A percentile compares a stretch with the other conserved stretches of the same genome.
phyloP scores from a whole-genome alignment of 805 yeast genomes.

The Hanseniaspora vineae region DNA sequence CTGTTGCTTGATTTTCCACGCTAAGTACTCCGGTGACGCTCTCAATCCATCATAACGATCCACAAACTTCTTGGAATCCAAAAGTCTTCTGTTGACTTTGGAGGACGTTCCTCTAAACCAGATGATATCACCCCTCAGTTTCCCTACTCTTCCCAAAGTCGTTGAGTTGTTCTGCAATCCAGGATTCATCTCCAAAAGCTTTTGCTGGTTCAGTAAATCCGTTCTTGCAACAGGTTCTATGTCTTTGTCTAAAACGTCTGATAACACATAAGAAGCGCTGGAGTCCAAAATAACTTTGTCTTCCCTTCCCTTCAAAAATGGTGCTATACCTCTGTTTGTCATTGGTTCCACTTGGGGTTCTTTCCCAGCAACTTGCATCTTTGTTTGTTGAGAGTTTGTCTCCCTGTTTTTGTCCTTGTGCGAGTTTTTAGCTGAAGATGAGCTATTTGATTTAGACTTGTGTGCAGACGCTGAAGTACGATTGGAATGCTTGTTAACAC shows the following conservation, averaged over 20 bases:
- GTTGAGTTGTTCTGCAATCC: neutral
- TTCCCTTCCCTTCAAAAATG: conserved; percentile 1
- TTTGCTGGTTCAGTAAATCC: conserved; percentile 12
- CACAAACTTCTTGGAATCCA: conserved; percentile 14
- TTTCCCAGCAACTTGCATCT: neutral
- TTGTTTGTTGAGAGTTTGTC: neutral
- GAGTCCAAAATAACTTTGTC: conserved; percentile 17
- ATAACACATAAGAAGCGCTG: conserved; percentile 18
- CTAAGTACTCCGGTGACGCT: conserved; percentile 63
- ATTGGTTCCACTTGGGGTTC: conserved; percentile 22
- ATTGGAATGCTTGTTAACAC: neutral
- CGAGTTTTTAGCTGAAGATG: neutral
- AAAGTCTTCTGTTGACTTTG: conserved; percentile 28
- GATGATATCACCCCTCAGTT: conserved; percentile 30
- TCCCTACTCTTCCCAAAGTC: conserved; percentile 4
- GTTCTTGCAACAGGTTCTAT: conserved; percentile 24
- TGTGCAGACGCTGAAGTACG: no score
- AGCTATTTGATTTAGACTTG: no score
- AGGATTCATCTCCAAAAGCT: neutral
- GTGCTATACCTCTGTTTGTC: conserved; percentile 6
- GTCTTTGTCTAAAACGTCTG: conserved; percentile 18
- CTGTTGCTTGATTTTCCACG: conserved; percentile 30
- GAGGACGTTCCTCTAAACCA: conserved; percentile 66
- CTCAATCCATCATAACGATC: conserved; percentile 23
- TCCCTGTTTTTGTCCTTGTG: neutral